phyloP scores from a whole-genome alignment of 441 rosid genomes.

The Melastoma candidum region DNA sequence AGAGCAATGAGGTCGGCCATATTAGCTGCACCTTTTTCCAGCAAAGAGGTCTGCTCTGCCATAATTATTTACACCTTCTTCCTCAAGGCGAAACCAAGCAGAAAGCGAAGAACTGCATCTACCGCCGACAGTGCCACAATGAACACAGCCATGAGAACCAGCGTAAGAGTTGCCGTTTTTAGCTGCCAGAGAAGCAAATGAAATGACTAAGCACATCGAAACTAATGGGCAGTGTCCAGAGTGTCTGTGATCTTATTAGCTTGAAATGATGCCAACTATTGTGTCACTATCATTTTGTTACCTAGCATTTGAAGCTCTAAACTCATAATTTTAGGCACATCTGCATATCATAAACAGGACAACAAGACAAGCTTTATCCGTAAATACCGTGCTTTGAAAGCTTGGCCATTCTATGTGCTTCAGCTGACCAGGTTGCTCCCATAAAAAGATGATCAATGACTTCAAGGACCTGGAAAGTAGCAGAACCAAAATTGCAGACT shows the following conservation, averaged over 20 bases:
- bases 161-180: slow-evolving; percentile 71
- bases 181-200: slow-evolving; percentile 37
- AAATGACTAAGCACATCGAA: slow-evolving; percentile 2
- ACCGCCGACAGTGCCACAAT: slow-evolving; percentile 66
- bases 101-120: slow-evolving; percentile 55
- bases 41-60: too few species aligned
- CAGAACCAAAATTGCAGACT: slow-evolving; percentile 5
- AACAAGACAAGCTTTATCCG: neutral
- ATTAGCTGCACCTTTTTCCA: too few species aligned
- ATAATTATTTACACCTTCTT: too few species aligned
- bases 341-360: neutral
- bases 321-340: neutral
- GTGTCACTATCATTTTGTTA: too few species aligned
- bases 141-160: slow-evolving; percentile 61
- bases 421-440: slow-evolving; percentile 59
- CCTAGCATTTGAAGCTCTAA: neutral
- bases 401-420: slow-evolving; percentile 86
- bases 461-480: slow-evolving; percentile 34
- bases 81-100: slow-evolving; percentile 26
- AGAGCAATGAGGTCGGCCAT: too few species aligned
- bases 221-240: too few species aligned
- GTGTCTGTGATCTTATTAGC: too few species aligned
- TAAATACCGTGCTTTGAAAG: slow-evolving; percentile 54
- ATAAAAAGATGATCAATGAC: slow-evolving; percentile 30
- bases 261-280: too few species aligned